These are phyloP conservation scores for Neurospora sp. DNA, from an alignment of 2,329 filamentous ascomycete species.

Conservation along the genomic window DNA sequence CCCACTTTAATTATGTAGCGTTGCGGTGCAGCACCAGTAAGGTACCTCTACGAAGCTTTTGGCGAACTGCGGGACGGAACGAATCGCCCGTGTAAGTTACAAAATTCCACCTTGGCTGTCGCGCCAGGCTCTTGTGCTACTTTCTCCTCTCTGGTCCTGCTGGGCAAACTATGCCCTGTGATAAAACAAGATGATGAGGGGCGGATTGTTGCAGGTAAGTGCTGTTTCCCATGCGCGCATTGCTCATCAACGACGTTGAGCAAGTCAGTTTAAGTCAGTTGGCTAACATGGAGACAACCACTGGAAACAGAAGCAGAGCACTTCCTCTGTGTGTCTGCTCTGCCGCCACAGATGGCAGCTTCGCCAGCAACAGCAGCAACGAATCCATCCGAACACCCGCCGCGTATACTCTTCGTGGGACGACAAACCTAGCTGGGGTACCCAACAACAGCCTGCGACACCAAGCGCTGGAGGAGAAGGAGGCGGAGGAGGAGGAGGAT, in stretches of 20 bases:
- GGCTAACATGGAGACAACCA: background rate
- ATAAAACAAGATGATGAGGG: conserved; percentile 31
- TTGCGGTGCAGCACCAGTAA: background rate
- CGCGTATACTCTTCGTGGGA: background rate
- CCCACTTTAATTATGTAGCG: background rate
- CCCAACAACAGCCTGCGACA: background rate
- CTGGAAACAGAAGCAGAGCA: conserved; percentile 15
- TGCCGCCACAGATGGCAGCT: conserved; percentile 13
- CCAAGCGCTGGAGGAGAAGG: background rate
- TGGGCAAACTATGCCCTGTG: conserved; percentile 12
- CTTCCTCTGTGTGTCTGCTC: conserved; percentile 15
- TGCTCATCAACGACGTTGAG: background rate
- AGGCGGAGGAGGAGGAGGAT: background rate
- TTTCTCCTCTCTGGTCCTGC: background rate
- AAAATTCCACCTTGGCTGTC: background rate
- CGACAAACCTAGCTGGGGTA: conserved; percentile 3
- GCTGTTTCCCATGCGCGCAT: background rate
- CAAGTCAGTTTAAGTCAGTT: background rate
- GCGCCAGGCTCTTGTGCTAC: background rate
- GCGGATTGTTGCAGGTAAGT: conserved; percentile 30
- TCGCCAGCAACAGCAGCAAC: background rate
- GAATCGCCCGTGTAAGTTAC: background rate
- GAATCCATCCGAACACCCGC: background rate
- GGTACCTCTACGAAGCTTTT: background rate
- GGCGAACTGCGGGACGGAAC: background rate